Conservation (phyloP, 345 rosid species). For the Aurinia saxatilis region DNA sequence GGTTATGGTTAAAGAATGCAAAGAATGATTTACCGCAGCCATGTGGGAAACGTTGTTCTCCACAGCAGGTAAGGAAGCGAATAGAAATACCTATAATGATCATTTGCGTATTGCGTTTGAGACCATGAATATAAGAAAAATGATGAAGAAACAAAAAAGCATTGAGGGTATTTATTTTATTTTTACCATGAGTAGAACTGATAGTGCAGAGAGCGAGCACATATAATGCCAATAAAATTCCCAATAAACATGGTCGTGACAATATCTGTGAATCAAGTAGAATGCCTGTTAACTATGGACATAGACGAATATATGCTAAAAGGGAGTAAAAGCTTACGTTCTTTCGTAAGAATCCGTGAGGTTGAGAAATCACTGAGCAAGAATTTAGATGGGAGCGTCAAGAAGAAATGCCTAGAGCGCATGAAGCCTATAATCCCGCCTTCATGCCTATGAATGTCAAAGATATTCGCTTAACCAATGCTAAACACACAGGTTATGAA, state of each 20-base stretch:
- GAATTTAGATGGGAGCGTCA: constrained; percentile 28
- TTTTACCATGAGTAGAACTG: constrained; percentile 92
- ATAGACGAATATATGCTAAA: background rate
- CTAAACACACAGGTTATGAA: background rate
- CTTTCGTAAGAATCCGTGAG: constrained; percentile 43
- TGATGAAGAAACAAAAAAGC: background rate
- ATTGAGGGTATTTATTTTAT: background rate
- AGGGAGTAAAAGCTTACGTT: constrained; percentile 41
- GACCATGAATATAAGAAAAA: background rate
- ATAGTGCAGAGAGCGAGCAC: constrained; percentile 93
- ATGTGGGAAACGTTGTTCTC: constrained; percentile 61
- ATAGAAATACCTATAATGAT: constrained; percentile 68
- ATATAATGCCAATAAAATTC: constrained; percentile 83
- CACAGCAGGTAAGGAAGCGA: constrained; percentile 79
- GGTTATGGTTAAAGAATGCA: background rate
- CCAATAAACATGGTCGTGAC: constrained; percentile 67
- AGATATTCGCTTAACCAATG: background rate
- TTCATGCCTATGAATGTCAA: constrained; percentile 56
- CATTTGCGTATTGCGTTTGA: constrained; percentile 1
- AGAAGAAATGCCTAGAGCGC: constrained; percentile 35
- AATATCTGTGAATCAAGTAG: constrained; percentile 49
- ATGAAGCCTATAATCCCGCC: constrained; percentile 70
- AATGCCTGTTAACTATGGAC: constrained; percentile 15
- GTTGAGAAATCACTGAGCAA: constrained; percentile 28
- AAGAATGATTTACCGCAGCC: constrained; percentile 45